These are phyloP conservation scores for Citrus unshiu DNA, from an alignment of 345 rosid genomes.

Conservation along the genomic window DNA sequence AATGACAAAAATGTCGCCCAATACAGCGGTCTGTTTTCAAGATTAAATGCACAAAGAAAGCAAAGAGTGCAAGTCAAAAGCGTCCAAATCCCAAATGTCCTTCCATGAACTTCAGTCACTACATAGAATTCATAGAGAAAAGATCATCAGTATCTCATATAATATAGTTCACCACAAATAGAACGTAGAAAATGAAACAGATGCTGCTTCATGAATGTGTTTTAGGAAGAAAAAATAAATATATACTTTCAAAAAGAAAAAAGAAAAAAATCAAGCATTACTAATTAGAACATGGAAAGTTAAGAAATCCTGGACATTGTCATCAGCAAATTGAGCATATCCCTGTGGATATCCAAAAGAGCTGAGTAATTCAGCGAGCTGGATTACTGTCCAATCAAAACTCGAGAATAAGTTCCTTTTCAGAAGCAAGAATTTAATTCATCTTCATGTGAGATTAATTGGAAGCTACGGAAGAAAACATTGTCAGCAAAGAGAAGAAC, in stretches of 20 bases:
- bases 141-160: neutral
- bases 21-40: constrained; percentile 72
- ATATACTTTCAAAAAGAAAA: no score
- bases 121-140: constrained; percentile 17
- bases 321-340: neutral
- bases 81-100: constrained; percentile 97
- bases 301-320: neutral
- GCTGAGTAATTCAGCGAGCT: neutral
- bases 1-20: constrained; percentile 80
- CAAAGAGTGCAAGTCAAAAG: constrained; percentile 93
- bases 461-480: neutral
- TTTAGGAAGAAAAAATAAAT: neutral
- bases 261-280: no score
- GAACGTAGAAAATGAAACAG: neutral
- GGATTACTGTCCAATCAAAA: neutral
- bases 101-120: constrained; percentile 98
- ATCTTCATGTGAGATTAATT: neutral
- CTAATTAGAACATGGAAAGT: neutral
- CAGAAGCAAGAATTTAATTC: neutral
- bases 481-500: neutral
- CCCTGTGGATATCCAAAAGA: neutral
- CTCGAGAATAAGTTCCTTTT: neutral
- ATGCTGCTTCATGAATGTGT: neutral
- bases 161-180: neutral
- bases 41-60: constrained; percentile 89